phyloP scores from a whole-genome alignment of 495 filamentous ascomycete genomes.

The Daldinia childiae region DNA sequence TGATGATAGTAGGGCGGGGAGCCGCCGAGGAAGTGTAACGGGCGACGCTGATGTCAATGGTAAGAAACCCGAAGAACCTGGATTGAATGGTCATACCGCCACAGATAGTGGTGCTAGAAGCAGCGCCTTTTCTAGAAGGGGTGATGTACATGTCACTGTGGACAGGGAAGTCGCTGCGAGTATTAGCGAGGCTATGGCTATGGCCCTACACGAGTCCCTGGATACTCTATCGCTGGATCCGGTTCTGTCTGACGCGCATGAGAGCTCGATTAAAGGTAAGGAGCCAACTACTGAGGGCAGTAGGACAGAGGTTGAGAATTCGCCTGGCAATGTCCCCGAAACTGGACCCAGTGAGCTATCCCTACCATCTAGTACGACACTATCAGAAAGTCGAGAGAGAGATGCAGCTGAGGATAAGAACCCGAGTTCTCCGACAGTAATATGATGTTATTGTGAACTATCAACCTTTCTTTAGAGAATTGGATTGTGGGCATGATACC shows the following conservation, averaged over 20 bases:
- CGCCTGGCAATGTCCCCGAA: background rate
- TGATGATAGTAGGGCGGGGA: constrained; percentile 45
- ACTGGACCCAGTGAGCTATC: background rate
- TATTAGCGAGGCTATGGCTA: constrained; percentile 44
- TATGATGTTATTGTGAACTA: constrained; percentile 1
- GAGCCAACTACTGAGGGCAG: constrained; percentile 33
- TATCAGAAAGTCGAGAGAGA: background rate
- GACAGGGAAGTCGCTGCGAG: constrained; percentile 36
- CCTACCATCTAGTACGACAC: background rate
- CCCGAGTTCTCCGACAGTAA: background rate
- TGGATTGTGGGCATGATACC: constrained; percentile 13
- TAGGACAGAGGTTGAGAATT: constrained; percentile 3
- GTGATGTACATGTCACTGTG: constrained; percentile 22
- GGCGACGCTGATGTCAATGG: constrained; percentile 31
- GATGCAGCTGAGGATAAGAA: background rate
- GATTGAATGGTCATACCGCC: constrained; percentile 9
- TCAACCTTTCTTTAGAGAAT: constrained; percentile 2
- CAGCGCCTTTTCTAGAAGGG: background rate
- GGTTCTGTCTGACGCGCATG: background rate
- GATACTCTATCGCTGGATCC: constrained; percentile 15
- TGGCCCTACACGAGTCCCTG: constrained; percentile 32
- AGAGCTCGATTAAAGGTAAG: constrained; percentile 36
- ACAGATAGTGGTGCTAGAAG: background rate
- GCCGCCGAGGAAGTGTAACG: constrained; percentile 45
- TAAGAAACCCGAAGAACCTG: constrained; percentile 23